Evolutionary conservation across 2,329 filamentous ascomycete species (phyloP).

Genomic region (Aspergillus fijiensis): DNA sequence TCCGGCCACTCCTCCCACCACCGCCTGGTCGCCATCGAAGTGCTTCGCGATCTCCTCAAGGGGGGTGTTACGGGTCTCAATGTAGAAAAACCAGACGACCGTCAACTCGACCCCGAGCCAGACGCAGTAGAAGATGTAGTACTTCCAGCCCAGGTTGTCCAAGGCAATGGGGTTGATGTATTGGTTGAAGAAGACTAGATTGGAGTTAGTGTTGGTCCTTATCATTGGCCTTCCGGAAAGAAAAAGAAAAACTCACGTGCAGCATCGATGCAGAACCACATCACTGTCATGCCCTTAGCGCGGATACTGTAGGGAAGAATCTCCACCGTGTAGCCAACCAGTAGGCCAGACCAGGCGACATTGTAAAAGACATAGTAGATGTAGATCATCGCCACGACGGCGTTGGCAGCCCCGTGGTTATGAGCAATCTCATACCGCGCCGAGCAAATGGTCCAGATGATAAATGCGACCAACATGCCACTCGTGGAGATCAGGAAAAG

Average conservation of each 20-base stretch:
- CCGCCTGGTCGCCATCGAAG: slow-evolving; percentile 17
- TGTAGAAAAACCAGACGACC: slow-evolving; percentile 39
- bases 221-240: not conserved
- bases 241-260: slow-evolving; percentile 11
- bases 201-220: slow-evolving; percentile 2
- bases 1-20: not conserved
- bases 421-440: slow-evolving; percentile 35
- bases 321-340: slow-evolving; percentile 46
- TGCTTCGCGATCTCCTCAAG: slow-evolving; percentile 39
- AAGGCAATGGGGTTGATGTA: slow-evolving; percentile 37
- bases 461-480: slow-evolving; percentile 48
- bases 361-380: slow-evolving; percentile 47
- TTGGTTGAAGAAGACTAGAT: slow-evolving; percentile 36
- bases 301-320: slow-evolving; percentile 52
- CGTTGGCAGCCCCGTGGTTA: slow-evolving; percentile 34
- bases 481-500: slow-evolving; percentile 45
- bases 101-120: slow-evolving; percentile 33
- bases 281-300: slow-evolving; percentile 47
- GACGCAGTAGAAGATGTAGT: slow-evolving; percentile 40
- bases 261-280: slow-evolving; percentile 35
- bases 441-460: slow-evolving; percentile 44
- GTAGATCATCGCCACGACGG: slow-evolving; percentile 35
- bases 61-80: slow-evolving; percentile 34
- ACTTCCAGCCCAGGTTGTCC: slow-evolving; percentile 35
- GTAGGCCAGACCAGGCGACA: slow-evolving; percentile 21